Conservation (phyloP, 1,139 yeast species). For the Suhomyces choctaworum region DNA sequence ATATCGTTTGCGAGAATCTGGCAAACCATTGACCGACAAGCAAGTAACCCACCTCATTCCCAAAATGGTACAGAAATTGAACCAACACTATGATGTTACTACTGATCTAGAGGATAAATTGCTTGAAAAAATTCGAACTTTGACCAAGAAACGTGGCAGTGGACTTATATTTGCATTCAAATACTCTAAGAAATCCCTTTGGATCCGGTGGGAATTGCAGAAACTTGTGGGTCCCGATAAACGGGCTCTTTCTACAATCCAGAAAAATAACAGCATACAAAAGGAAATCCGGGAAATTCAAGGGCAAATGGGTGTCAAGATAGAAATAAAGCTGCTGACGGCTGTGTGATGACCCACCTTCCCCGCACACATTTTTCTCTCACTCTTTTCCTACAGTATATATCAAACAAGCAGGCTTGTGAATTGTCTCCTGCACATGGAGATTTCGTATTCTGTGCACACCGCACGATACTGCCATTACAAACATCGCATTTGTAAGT, state of each 20-base stretch:
- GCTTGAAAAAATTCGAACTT: slow-evolving; percentile 17
- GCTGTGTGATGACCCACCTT: not conserved
- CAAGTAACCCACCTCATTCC: slow-evolving; percentile 20
- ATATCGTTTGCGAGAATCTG: slow-evolving; percentile 1
- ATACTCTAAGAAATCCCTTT: slow-evolving; percentile 27
- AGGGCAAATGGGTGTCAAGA: not conserved
- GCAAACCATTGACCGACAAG: slow-evolving; percentile 10
- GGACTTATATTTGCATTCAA: slow-evolving; percentile 47
- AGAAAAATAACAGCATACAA: not conserved
- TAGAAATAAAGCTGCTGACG: not conserved
- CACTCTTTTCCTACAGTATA: too few relatives aligned
- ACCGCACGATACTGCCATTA: not conserved
- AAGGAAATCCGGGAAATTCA: not conserved
- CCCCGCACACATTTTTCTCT: too few relatives aligned
- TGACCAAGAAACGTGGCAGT: slow-evolving; percentile 41
- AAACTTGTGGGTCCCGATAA: slow-evolving; percentile 27
- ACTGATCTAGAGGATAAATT: slow-evolving; percentile 21
- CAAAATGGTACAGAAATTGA: slow-evolving; percentile 20
- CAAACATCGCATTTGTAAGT: not conserved
- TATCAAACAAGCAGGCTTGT: too few relatives aligned
- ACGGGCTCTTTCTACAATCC: not conserved
- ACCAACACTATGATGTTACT: slow-evolving; percentile 19
- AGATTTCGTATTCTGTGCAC: not conserved
- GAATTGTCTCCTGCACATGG: too few relatives aligned
- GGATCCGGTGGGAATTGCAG: slow-evolving; percentile 35